Percentiles rank a stretch among this genome's conserved stretches.
These are phyloP conservation scores for Eutrema heterophyllum DNA, from an alignment of 345 rosid genomes.

Conservation along the genomic window DNA sequence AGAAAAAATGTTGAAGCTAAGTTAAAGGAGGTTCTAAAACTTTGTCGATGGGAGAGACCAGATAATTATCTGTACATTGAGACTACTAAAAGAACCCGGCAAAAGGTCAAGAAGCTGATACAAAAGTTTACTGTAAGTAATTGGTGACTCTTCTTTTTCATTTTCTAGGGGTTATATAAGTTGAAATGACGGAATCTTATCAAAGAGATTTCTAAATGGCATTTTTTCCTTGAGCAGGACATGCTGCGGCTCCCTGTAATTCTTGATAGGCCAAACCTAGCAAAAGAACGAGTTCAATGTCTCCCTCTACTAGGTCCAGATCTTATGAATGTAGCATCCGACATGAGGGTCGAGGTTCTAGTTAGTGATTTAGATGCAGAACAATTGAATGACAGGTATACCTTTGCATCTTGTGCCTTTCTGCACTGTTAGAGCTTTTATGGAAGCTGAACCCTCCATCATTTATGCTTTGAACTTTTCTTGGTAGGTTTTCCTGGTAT, in stretches of 20 bases:
- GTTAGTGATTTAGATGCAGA: slow-evolving; percentile 37
- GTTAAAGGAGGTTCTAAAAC: slow-evolving; percentile 60
- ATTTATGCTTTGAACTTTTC: slow-evolving; percentile 17
- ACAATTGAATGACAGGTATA: slow-evolving; percentile 48
- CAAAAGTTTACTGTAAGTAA: slow-evolving; percentile 70
- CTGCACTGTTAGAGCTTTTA: not conserved
- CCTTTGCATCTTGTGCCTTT: slow-evolving; percentile 13
- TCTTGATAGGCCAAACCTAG: slow-evolving; percentile 51
- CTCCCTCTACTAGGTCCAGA: slow-evolving; percentile 38
- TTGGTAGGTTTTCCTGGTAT: slow-evolving; percentile 56
- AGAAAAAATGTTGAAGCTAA: slow-evolving; percentile 56
- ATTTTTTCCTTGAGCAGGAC: slow-evolving; percentile 46
- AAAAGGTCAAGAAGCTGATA: slow-evolving; percentile 69
- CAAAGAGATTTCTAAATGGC: not conserved
- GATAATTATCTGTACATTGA: slow-evolving; percentile 54
- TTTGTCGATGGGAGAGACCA: slow-evolving; percentile 72
- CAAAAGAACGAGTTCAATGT: slow-evolving; percentile 35
- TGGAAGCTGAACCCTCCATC: slow-evolving; percentile 4
- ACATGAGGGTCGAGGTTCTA: slow-evolving; percentile 32
- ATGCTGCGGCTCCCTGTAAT: slow-evolving; percentile 63
- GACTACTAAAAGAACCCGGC: slow-evolving; percentile 56
- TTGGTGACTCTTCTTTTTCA: slow-evolving; percentile 6
- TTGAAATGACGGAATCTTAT: not conserved
- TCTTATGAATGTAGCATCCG: slow-evolving; percentile 34
- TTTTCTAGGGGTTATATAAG: not conserved